These are phyloP conservation scores for Podospora tetraspora DNA, from an alignment of 495 filamentous ascomycete species.

Conservation along the genomic window DNA sequence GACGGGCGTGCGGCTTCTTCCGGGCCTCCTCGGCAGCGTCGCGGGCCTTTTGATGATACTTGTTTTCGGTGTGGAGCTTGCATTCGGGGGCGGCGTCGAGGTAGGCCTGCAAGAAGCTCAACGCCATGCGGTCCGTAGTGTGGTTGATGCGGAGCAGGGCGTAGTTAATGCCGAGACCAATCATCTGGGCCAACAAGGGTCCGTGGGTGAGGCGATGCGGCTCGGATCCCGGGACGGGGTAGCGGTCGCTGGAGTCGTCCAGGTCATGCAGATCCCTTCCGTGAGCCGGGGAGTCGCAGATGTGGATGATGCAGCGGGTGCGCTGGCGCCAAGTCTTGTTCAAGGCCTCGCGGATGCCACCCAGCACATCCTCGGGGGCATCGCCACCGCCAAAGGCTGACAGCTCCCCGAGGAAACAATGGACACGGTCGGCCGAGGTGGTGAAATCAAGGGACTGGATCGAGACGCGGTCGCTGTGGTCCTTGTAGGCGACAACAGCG, in stretches of 20 bases:
- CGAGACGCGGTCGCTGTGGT: constrained; percentile 28
- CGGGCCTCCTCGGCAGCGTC: background rate
- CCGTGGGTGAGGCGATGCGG: constrained; percentile 31
- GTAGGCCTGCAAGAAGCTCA: constrained; percentile 26
- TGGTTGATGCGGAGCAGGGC: constrained; percentile 30
- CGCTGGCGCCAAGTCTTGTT: constrained; percentile 30
- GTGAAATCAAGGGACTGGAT: constrained; percentile 39
- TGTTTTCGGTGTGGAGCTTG: constrained; percentile 23
- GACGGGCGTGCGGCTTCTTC: background rate
- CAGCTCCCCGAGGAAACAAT: constrained; percentile 21
- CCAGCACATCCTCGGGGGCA: constrained; percentile 33
- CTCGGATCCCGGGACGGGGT: constrained; percentile 27
- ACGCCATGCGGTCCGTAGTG: constrained; percentile 33
- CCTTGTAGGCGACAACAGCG: constrained; percentile 37
- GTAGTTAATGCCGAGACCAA: constrained; percentile 34
- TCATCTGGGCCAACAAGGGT: constrained; percentile 25
- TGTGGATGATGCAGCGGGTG: constrained; percentile 37
- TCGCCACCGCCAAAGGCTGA: constrained; percentile 26
- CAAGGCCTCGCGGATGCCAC: constrained; percentile 26
- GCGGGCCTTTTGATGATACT: constrained; percentile 16
- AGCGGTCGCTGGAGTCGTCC: constrained; percentile 14
- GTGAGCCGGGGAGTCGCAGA: constrained; percentile 34
- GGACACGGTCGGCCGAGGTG: constrained; percentile 17
- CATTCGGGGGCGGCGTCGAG: constrained; percentile 17
- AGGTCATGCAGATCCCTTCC: constrained; percentile 27